Evolutionary conservation across 1,284 basidiomycete genomes (phyloP).

Genomic region (Tilletia walkeri): DNA sequence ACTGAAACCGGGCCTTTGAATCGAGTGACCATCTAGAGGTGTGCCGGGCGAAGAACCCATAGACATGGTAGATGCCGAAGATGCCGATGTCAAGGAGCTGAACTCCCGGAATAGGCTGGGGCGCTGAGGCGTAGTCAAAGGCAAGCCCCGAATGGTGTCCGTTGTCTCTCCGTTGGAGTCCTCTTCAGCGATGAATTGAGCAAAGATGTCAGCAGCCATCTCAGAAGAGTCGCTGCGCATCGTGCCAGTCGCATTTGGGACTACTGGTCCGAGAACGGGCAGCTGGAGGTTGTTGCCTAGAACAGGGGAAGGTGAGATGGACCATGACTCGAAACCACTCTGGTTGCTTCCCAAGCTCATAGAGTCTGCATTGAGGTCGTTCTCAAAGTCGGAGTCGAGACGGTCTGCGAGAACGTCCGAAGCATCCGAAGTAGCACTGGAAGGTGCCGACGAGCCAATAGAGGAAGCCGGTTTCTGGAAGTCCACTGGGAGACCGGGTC

Average conservation of each 20-base stretch:
- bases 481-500: constrained; percentile 2
- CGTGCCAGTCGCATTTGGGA: background rate
- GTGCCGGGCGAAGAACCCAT: constrained; percentile 4
- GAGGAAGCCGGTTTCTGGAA: constrained; percentile 16
- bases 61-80: background rate
- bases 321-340: constrained; percentile 8
- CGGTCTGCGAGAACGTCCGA: constrained; percentile 11
- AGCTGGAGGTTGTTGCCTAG: background rate
- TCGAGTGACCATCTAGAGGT: background rate
- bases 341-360: constrained; percentile 7
- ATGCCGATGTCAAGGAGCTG: background rate
- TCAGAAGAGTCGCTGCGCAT: background rate
- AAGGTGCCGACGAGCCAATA: constrained; percentile 9
- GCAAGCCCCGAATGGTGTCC: constrained; percentile 14
- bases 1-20: background rate
- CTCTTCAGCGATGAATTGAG: constrained; percentile 15
- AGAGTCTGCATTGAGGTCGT: constrained; percentile 10
- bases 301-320: constrained; percentile 9
- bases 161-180: background rate
- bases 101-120: constrained; percentile 7
- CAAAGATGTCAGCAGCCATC: constrained; percentile 15
- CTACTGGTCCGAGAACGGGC: background rate
- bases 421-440: constrained; percentile 13
- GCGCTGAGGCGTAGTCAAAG: constrained; percentile 9
- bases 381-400: constrained; percentile 12